A percentile compares a stretch with the other conserved stretches of the same genome.
Evolutionary conservation across 495 filamentous ascomycete genomes (phyloP).

Genomic region (Xylaria palmicola): DNA sequence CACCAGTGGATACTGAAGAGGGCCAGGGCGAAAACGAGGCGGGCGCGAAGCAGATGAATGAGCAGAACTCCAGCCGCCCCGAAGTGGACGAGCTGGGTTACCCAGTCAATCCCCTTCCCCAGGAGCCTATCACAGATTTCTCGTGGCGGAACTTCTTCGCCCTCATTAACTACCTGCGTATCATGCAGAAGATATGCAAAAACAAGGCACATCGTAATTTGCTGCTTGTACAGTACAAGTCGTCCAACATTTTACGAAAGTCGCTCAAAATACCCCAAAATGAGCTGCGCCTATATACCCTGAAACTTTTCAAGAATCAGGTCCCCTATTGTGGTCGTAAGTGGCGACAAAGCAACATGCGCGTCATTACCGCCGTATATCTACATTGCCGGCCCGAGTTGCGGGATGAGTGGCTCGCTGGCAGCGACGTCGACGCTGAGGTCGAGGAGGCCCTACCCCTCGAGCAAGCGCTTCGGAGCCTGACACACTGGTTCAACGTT

Average conservation of each 20-base stretch:
- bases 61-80: slow-evolving; percentile 48
- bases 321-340: slow-evolving; percentile 97
- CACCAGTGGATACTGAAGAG: slow-evolving; percentile 36
- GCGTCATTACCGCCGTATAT: slow-evolving; percentile 95
- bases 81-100: slow-evolving; percentile 89
- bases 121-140: slow-evolving; percentile 83
- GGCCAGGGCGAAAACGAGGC: slow-evolving; percentile 28
- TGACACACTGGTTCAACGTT: slow-evolving; percentile 93
- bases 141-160: slow-evolving; percentile 94
- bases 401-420: slow-evolving; percentile 92
- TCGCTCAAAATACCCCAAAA: slow-evolving; percentile 86
- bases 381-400: slow-evolving; percentile 89
- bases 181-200: slow-evolving; percentile 96
- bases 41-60: slow-evolving; percentile 27
- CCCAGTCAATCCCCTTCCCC: slow-evolving; percentile 60
- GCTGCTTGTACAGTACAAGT: slow-evolving; percentile 92
- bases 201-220: slow-evolving; percentile 91
- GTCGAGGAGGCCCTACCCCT: slow-evolving; percentile 89
- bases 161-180: slow-evolving; percentile 86
- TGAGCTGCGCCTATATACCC: slow-evolving; percentile 83
- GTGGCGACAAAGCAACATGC: slow-evolving; percentile 98
- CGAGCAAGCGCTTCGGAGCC: slow-evolving; percentile 79
- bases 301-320: slow-evolving; percentile 97
- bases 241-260: slow-evolving; percentile 82
- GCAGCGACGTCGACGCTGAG: slow-evolving; percentile 84